Base-by-base conservation (phyloP, 2,329 filamentous ascomycete genomes). In the Diplodia mutila region DNA sequence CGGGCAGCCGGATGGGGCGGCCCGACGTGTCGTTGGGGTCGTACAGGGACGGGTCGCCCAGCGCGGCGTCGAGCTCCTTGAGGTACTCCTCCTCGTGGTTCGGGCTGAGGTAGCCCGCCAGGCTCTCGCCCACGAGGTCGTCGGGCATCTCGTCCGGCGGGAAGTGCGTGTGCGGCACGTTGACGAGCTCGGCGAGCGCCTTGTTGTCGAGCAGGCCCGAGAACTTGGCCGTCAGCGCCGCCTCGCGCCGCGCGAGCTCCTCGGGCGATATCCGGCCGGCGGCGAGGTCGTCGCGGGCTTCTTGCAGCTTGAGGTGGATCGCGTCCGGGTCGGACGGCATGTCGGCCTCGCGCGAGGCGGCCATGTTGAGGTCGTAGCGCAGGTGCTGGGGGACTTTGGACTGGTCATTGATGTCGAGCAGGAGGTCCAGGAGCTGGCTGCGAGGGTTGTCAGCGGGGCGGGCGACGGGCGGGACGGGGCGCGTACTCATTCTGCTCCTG, bases 401-500 rank as follows among this genome's bases (percentile, higher is more conserved):
- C 52, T 89, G 91, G 63, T 91, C 89, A 81, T 99, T 99, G 81
- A 97, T 86, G 75, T 97, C 94, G 69, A 97, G 85, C 39, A 98
- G 87, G 12, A 97, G 82, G 73, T 98, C 94, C 65, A 97, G 87
- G 39, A 98, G 82, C 78, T 94, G 93, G 79, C 94, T 97, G 73
- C 54, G 73, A 12, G 61, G 37, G 29, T 7, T 55, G 63, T 65
- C 18, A 65, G 63, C 25, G 4, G 16, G 37, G n/a, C 9, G 46
- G 8, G 25, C 34, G 16, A 49, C n/a, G 21, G 71, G 61, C 42
- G 23, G 64, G 69, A 23, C 69, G 68, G n/a, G 73, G 70, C 42
- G 80, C 90, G 75, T 85, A 97, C 94, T 98, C 94, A 73, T 97
- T 97, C 81, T 97, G 91, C 74, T 96, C 89, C 67, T 93, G 91